Evolutionary conservation across 257 asterid species (phyloP), one percentile per base, ranked within the genome.

Genomic region (Thymus quinquecostatus): DNA sequence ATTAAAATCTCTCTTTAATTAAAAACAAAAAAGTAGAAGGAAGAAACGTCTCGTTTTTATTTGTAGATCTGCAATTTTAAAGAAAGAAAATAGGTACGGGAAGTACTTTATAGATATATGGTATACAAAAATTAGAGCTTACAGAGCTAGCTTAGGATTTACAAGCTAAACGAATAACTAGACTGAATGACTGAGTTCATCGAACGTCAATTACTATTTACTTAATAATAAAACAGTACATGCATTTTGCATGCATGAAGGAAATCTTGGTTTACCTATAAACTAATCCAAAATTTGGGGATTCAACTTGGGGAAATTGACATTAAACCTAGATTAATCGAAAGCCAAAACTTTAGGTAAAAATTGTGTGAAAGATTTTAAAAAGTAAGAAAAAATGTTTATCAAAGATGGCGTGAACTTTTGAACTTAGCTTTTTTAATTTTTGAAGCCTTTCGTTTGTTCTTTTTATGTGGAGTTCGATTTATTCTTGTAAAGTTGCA

Each of bases 321-420:
- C 58, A 43, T 1, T 12, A 58, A 43, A 28, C 49, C 36, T 55
- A 21, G 41, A 64, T 27, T 27, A 55, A 66, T 28, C 48, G 36
- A 74, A 74, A 59, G 62, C 75, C 53, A 61, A 69, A 60, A 54
- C 57, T 47, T 51, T 54, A 41, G 47, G 75, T 69, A 38, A 66
- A 3, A 30, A 10, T 68, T 57, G 38, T 60, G 36, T 40, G 10
- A 45, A 64, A 56, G 36, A 55, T 28, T 34, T 62, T 56, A 43
- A 21, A 4, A 5, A 27, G 5, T 41, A 11, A 33, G 62, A 69
- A 10, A 8, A 34, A 11, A 28, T 8, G 9, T 6, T 28, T 27
- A 28, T 29, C 8, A 55, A 55, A 55, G 36, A 28, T 55, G 3
- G 38, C 60, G 77, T 49, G 69, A 45, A 41, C 30, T 66, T 51